Conservation (phyloP, 108 stramenopile species). For the Schizochytrium sp. region DNA sequence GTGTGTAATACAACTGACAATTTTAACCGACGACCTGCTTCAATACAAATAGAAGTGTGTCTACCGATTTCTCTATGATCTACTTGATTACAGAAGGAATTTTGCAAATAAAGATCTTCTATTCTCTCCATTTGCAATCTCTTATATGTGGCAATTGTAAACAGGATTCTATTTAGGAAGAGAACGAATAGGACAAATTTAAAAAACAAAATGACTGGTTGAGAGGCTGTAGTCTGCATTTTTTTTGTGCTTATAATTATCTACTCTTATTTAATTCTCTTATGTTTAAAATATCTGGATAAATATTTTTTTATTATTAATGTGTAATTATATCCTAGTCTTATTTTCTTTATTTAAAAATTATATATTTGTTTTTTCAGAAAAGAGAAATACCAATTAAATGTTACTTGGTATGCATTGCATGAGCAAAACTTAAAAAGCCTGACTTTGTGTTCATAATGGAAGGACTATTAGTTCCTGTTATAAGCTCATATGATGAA, state of each 20-base stretch:
- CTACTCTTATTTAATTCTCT: background rate
- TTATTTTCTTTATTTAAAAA: too few relatives aligned
- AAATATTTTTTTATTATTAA: too few relatives aligned
- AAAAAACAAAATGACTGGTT: background rate
- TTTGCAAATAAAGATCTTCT: background rate
- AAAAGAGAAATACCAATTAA: too few relatives aligned
- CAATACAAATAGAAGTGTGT: background rate
- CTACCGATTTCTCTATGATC: background rate
- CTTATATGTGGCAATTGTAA: slow-evolving; percentile 11
- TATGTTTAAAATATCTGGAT: too few relatives aligned
- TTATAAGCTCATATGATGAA: background rate
- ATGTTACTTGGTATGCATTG: background rate
- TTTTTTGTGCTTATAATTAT: background rate
- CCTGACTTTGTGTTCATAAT: background rate
- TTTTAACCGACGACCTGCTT: background rate
- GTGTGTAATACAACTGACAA: background rate
- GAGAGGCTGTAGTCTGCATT: background rate
- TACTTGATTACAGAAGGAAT: background rate
- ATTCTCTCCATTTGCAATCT: background rate
- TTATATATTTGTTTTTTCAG: too few relatives aligned
- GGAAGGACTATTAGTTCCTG: background rate
- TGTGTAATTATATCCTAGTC: too few relatives aligned
- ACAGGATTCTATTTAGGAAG: background rate
- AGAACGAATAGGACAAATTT: background rate
- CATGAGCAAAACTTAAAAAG: background rate